A percentile compares a stretch with the other conserved stretches of the same genome.
These are phyloP conservation scores for Malassezia restricta DNA, from an alignment of 1,284 basidiomycete genomes.

Conservation along the genomic window DNA sequence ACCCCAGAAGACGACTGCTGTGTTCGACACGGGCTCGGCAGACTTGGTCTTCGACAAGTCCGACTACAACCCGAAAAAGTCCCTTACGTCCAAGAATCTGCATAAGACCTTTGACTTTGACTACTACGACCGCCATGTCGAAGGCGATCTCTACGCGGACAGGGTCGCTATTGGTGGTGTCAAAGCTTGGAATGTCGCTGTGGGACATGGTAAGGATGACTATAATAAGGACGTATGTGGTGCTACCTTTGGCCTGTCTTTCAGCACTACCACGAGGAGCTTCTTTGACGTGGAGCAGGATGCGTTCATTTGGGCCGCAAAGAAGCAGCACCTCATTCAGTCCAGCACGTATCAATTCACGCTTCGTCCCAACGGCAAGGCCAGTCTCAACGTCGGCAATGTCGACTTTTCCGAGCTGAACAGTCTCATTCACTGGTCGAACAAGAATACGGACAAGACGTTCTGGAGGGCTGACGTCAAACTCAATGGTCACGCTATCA, in stretches of 20 bases:
- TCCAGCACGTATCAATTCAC: conserved; percentile 50
- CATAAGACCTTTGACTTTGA: conserved; percentile 48
- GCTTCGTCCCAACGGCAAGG: conserved; percentile 48
- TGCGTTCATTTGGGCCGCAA: conserved; percentile 30
- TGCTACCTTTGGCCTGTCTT: not conserved
- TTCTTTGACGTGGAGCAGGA: conserved; percentile 48
- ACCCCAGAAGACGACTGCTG: conserved; percentile 26
- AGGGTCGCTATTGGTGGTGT: conserved; percentile 48
- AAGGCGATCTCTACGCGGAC: conserved; percentile 53
- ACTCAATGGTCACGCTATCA: conserved; percentile 27
- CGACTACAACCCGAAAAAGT: conserved; percentile 25
- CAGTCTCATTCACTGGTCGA: conserved; percentile 47
- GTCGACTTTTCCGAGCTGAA: conserved; percentile 28
- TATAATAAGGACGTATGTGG: not conserved
- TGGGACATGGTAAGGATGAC: conserved; percentile 43
- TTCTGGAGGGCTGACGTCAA: conserved; percentile 41
- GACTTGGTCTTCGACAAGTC: conserved; percentile 36
- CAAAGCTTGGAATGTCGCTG: conserved; percentile 37
- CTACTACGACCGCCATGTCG: conserved; percentile 53
- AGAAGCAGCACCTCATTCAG: conserved; percentile 19
- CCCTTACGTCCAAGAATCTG: conserved; percentile 23
- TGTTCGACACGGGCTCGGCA: conserved; percentile 43
- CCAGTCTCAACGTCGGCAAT: conserved; percentile 54
- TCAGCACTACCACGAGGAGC: conserved; percentile 51
- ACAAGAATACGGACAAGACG: conserved; percentile 32